Percentiles rank a stretch among this genome's conserved stretches.
Evolutionary conservation across 1,139 yeast species (phyloP).

Genomic region (Lodderomyces orthopsilosis): DNA sequence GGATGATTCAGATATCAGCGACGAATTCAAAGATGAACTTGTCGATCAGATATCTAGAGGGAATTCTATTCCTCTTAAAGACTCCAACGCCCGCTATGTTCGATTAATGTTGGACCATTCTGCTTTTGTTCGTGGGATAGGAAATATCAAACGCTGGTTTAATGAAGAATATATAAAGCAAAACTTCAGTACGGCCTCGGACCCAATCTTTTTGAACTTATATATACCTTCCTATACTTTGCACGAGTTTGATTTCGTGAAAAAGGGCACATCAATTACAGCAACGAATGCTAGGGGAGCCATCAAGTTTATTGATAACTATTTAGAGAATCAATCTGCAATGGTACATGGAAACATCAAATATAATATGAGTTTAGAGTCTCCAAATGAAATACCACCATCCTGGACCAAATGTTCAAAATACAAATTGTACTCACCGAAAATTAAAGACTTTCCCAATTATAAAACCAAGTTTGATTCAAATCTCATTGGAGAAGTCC

Average conservation of each 20-base stretch:
- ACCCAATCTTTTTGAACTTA: conserved; percentile 26
- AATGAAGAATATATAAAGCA: conserved; percentile 34
- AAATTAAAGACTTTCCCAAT: conserved; percentile 46
- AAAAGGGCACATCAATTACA: conserved; percentile 52
- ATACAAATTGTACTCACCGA: conserved; percentile 46
- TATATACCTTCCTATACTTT: conserved; percentile 55
- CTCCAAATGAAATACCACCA: conserved; percentile 45
- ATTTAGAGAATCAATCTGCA: conserved; percentile 21
- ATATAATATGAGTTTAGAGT: conserved; percentile 28
- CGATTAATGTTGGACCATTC: conserved; percentile 54
- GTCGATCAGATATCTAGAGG: conserved; percentile 3
- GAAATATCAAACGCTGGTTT: conserved; percentile 58
- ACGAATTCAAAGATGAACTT: conserved; percentile 14
- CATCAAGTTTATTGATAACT: conserved; percentile 49
- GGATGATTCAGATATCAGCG: conserved; percentile 9
- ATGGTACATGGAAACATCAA: conserved; percentile 11
- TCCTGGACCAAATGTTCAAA: conserved; percentile 48
- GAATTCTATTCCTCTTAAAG: neutral
- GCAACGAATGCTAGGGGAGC: conserved; percentile 60
- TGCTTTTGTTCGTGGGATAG: conserved; percentile 58
- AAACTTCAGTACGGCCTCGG: conserved; percentile 17
- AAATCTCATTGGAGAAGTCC: conserved; percentile 7
- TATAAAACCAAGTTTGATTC: conserved; percentile 37
- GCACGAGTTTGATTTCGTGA: conserved; percentile 53
- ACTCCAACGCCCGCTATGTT: conserved; percentile 10